These are phyloP conservation scores for Ophiorrhiza pumila DNA, from an alignment of 257 asterid genomes.

Conservation along the genomic window DNA sequence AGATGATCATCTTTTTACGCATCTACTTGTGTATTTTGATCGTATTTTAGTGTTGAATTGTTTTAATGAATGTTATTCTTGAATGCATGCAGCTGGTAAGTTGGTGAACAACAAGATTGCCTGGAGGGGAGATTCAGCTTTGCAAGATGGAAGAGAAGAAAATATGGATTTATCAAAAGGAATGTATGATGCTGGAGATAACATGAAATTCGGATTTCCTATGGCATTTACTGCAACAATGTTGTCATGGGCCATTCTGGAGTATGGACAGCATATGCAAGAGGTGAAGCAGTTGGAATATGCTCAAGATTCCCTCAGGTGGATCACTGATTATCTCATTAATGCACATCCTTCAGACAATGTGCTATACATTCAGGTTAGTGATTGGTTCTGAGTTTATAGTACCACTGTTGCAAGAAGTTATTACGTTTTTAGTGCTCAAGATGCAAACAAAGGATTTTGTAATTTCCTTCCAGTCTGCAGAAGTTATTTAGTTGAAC, in stretches of 20 bases:
- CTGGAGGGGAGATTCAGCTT: conserved; percentile 67
- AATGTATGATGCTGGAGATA: conserved; percentile 66
- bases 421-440: background rate
- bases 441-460: too few species aligned
- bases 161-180: conserved; percentile 55
- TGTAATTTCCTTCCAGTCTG: too few species aligned
- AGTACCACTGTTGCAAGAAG: background rate
- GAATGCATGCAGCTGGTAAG: conserved; percentile 48
- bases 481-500: too few species aligned
- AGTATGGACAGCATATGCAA: conserved; percentile 44
- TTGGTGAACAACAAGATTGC: conserved; percentile 43
- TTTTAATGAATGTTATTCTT: background rate
- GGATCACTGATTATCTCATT: conserved; percentile 62
- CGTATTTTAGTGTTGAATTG: background rate
- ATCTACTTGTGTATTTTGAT: background rate
- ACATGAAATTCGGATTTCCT: conserved; percentile 58
- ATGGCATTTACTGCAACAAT: conserved; percentile 73
- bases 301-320: conserved; percentile 45
- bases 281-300: conserved; percentile 30
- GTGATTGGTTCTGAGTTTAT: background rate
- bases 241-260: conserved; percentile 59
- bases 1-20: background rate
- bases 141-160: conserved; percentile 49
- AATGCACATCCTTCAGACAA: conserved; percentile 59
- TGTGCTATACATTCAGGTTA: conserved; percentile 56